Conservation (phyloP, 371 early-diverging fungal species). For the Zychaea mexicana region DNA sequence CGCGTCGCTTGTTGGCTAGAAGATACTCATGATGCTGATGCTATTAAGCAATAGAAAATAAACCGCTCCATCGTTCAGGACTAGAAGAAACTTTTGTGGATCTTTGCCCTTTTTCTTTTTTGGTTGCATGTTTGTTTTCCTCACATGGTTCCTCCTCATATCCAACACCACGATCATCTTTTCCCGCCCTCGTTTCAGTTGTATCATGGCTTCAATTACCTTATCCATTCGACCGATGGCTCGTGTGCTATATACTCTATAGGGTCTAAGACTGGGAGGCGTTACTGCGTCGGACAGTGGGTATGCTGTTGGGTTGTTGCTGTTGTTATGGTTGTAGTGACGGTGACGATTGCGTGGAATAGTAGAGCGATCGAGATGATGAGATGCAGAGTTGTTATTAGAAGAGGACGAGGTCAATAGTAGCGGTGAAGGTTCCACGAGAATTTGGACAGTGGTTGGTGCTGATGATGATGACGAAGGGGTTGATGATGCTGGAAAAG, state of each 20-base stretch:
- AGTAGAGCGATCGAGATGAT: not conserved
- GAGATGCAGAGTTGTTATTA: not conserved
- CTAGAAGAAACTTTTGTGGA: too few relatives aligned
- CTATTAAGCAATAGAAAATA: not conserved
- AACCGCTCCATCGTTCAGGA: not conserved
- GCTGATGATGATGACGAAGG: not conserved
- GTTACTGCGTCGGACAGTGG: conserved; percentile 19
- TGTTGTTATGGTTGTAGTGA: too few relatives aligned
- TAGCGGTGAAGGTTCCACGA: not conserved
- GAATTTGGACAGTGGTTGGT: not conserved
- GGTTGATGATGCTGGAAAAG: not conserved
- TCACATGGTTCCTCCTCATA: too few relatives aligned
- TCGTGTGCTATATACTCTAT: not conserved
- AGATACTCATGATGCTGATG: not conserved
- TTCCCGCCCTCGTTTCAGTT: not conserved
- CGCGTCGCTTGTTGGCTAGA: conserved; percentile 12
- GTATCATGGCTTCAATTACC: not conserved
- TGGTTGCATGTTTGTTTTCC: too few relatives aligned
- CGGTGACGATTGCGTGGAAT: not conserved
- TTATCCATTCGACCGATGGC: not conserved
- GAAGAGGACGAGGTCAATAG: not conserved
- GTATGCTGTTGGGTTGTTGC: too few relatives aligned
- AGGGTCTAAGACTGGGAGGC: conserved; percentile 23
- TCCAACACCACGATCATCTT: not conserved
- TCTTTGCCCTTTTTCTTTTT: too few relatives aligned